Percentiles rank a stretch among this genome's conserved stretches.
Conservation (phyloP, 495 filamentous ascomycete genomes). For the Podospora didyma region DNA sequence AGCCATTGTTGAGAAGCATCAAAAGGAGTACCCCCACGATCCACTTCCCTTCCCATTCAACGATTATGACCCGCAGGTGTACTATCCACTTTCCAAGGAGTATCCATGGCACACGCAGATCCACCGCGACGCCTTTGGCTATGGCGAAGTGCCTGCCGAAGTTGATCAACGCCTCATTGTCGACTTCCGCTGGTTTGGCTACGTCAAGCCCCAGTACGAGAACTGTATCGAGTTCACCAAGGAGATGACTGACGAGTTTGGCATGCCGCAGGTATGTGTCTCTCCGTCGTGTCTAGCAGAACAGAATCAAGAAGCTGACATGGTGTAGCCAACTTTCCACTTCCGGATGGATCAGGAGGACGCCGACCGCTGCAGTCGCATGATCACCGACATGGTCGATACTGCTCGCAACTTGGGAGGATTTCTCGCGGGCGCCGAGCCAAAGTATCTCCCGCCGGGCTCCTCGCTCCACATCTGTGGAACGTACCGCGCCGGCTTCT, state of each 20-base stretch:
- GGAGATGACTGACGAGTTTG: not conserved
- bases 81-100: not conserved
- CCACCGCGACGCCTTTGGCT: not conserved
- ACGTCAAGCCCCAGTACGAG: not conserved
- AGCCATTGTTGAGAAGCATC: not conserved
- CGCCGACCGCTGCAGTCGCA: not conserved
- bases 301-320: not conserved
- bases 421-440: not conserved
- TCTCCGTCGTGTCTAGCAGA: not conserved
- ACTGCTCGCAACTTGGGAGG: too few species aligned
- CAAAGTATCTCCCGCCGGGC: not conserved
- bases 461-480: not conserved
- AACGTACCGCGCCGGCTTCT: not conserved
- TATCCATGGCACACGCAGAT: not conserved
- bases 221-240: not conserved
- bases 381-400: not conserved
- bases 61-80: not conserved
- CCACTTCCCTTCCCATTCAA: not conserved
- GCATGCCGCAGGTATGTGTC: not conserved
- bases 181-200: not conserved
- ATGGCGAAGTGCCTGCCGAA: not conserved
- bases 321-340: not conserved
- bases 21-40: not conserved
- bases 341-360: not conserved
- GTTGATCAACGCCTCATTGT: not conserved